Base-by-base conservation (phyloP, 495 filamentous ascomycete species). In the Hypoxylon lenormandii region DNA sequence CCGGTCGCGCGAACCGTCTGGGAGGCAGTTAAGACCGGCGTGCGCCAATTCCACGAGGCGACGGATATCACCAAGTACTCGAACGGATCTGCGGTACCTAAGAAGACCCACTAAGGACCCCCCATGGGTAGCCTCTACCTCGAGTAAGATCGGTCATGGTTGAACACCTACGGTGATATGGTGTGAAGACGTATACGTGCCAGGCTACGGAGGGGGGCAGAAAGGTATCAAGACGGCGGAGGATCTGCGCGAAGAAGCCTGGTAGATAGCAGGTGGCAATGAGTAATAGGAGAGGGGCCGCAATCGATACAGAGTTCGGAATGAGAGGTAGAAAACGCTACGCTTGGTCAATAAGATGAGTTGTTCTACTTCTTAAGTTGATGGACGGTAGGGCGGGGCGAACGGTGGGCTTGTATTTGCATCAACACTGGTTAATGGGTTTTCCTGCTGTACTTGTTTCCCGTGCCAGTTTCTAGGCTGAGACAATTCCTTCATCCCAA, bases 1-100 rank as follows among this genome's bases (percentile, higher is more conserved):
- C 93, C 95, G 3, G 88, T 82, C n/a, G 90, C 86, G 47, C 89
- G 91, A 70, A 87, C 92, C 72, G 89, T 83, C 38, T 98, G 95
- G 95, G 91, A 91, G 56, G 78, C 81, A 37, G 83, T 92, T 76
- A 98, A 98, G 90, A 83, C 83, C 52, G 74, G 82, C 18, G 82
- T 89, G 37, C 83, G 85, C 72, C 88, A 92, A 79, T 93, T 86
- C 65, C 88, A 92, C 69, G 91, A 92, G 72, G 82, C 84, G 26
- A 96, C 94, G 13, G 92, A 98, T 72, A 70, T 92, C 66, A 83
- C 83, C 76, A 87, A 86, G 76, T 93, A 93, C 76, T 74, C 87
- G 56, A 79, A 82, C 61, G 86, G 85, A 16, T 76, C 82, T 45
- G 79, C 80, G 26, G 80, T 84, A n/a, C 80, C 81, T 52, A 84